Percentiles rank a stretch among this genome's conserved stretches.
Conservation (phyloP, 208 protist genomes). For the Lotmaria passim region DNA sequence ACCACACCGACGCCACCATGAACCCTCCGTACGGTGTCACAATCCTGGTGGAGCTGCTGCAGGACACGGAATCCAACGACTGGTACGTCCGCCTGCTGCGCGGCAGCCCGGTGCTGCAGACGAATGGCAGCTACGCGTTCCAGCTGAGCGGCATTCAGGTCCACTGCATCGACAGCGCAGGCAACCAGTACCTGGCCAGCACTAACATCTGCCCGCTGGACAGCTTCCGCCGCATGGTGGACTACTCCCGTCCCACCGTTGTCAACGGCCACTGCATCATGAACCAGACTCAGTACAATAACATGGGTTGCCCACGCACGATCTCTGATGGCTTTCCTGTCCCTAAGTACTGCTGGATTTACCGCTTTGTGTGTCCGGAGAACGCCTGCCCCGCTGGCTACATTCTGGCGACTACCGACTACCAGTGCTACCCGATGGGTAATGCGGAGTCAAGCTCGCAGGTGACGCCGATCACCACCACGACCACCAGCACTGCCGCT, state of each 20-base stretch:
- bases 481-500: neutral
- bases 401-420: neutral
- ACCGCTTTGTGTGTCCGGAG: constrained; percentile 54
- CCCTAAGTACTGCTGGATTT: constrained; percentile 44
- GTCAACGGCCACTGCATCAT: constrained; percentile 43
- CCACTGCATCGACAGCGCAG: constrained; percentile 48
- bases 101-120: constrained; percentile 34
- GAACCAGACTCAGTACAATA: constrained; percentile 35
- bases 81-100: constrained; percentile 65
- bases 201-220: constrained; percentile 51
- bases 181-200: constrained; percentile 37
- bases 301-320: constrained; percentile 44
- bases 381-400: constrained; percentile 18
- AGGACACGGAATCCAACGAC: constrained; percentile 41
- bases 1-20: constrained; percentile 44
- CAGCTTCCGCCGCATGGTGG: constrained; percentile 62
- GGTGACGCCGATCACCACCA: neutral
- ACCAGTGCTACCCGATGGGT: constrained; percentile 8
- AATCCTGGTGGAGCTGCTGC: constrained; percentile 69
- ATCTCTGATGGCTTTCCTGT: constrained; percentile 23
- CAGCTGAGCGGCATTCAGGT: constrained; percentile 35
- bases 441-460: too few relatives aligned
- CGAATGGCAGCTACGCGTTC: constrained; percentile 44
- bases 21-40: constrained; percentile 48
- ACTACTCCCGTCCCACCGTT: constrained; percentile 51